phyloP scores from a whole-genome alignment of 208 protist genomes.

The Phytomonas sp. region DNA sequence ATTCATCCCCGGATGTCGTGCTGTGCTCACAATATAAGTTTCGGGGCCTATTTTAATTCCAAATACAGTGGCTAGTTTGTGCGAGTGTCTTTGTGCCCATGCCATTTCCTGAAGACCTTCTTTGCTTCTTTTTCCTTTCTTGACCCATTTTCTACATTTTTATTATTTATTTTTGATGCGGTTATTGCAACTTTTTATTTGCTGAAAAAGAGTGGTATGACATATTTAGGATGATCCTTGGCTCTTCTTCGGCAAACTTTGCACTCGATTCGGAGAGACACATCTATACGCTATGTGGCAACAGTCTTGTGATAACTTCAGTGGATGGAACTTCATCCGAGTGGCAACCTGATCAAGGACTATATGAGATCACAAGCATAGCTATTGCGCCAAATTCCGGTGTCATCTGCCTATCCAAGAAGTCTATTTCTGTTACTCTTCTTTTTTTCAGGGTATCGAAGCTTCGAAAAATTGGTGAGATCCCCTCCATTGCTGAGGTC shows the following conservation, averaged over 20 bases:
- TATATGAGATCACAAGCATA: conserved; percentile 41
- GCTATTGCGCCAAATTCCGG: conserved; percentile 11
- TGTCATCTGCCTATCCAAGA: conserved; percentile 52
- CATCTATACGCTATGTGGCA: conserved; percentile 1
- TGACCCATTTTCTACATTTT: conserved; percentile 12
- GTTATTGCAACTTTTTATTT: not conserved
- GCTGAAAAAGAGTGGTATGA: not conserved
- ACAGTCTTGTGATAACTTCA: not conserved
- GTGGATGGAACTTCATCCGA: conserved; percentile 9
- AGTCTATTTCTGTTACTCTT: conserved; percentile 36
- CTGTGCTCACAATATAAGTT: not conserved
- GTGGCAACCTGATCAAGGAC: conserved; percentile 44
- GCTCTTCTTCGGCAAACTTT: not conserved
- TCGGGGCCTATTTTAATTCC: not conserved
- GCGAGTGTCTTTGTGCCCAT: conserved; percentile 9
- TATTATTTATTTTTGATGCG: conserved; percentile 9
- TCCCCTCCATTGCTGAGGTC: conserved; percentile 37
- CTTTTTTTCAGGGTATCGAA: conserved; percentile 46
- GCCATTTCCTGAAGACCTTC: conserved; percentile 7
- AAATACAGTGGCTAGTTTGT: not conserved
- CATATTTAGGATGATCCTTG: not conserved
- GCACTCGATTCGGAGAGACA: not conserved
- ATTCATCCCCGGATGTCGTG: not conserved
- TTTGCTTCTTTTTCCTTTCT: not conserved
- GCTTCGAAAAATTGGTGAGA: conserved; percentile 23